Evolutionary conservation across 179 eudicot genomes (phyloP), one percentile per base, ranked within the genome.

Genomic region (Spergularia azorica): DNA sequence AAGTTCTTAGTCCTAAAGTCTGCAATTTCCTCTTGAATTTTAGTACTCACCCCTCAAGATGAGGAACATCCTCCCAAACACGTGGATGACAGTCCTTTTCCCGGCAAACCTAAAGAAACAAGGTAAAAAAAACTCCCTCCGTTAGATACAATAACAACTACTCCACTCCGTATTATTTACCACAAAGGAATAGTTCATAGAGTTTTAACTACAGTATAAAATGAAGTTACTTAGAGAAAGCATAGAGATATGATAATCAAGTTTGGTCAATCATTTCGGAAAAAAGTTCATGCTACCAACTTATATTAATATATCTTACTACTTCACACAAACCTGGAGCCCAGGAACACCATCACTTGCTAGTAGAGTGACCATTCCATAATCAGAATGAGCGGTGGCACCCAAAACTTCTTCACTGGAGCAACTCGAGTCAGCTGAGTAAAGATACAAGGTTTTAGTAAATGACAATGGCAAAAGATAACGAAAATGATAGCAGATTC

Each of bases 331-430:
- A 87, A 81, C 97, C 94, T 93, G 96, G 70, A 93, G 92, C 76
- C 97, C 97, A 70, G 87, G 88, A 67, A 88, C 90, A 73, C 92
- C 96, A 65, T 93, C 94, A 65, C 89, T 77, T 55, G 87, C 90
- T 43, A 93, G 86, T 46, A 93, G 87, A 75, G 96, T 93, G 77
- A 93, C 83, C 96, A 91, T 90, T 76, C 97, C 97, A 82, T 90
- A 91, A 85, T 93, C 97, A 51, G 94, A 90, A 83, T 93, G 97
- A 78, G 93, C 92, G 26, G 93, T 86, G 74, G 94, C 89, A 54
- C 97, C 97, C 76, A 78, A 77, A 63, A 82, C 71, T 67, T 88
- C 85, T 70, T 77, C 91, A 78, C 77, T 74, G n/a, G 70, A 75
- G 62, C 68, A 14, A 61, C 60, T 77, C 57, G 70, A 26, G 13